Percentiles rank a stretch among this genome's conserved stretches.
Evolutionary conservation across 2,329 filamentous ascomycete genomes (phyloP).

Genomic region (Fusarium nematophilum): DNA sequence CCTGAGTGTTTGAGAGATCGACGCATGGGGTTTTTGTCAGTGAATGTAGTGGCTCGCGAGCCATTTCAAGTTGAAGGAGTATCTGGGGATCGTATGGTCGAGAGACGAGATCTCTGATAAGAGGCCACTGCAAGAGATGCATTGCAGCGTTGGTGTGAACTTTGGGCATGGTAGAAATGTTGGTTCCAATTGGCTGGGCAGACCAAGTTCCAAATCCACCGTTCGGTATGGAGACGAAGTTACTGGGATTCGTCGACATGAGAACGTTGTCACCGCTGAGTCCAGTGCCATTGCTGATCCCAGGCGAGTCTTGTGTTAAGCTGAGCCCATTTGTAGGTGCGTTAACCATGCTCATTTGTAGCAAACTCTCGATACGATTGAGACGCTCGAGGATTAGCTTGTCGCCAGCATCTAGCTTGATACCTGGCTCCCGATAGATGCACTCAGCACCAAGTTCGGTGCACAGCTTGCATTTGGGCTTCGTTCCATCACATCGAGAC

Average conservation of each 20-base stretch:
- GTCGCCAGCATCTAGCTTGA: conserved; percentile 88
- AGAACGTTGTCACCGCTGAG: conserved; percentile 68
- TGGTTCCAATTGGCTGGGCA: conserved; percentile 62
- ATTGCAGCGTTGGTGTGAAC: conserved; percentile 83
- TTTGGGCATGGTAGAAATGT: conserved; percentile 89
- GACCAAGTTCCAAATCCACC: conserved; percentile 80
- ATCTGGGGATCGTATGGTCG: conserved; percentile 83
- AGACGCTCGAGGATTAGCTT: conserved; percentile 86
- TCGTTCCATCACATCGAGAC: conserved; percentile 80
- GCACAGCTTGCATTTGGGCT: conserved; percentile 87
- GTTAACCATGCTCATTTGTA: conserved; percentile 75
- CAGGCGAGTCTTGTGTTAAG: conserved; percentile 71
- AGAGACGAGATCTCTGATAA: conserved; percentile 82
- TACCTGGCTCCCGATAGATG: conserved; percentile 85
- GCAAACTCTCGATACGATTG: conserved; percentile 79
- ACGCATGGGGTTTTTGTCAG: conserved; percentile 73
- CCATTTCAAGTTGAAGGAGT: conserved; percentile 84
- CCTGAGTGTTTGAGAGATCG: conserved; percentile 78
- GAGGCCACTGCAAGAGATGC: conserved; percentile 82
- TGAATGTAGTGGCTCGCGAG: conserved; percentile 77
- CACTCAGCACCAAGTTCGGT: conserved; percentile 85
- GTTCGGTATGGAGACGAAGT: conserved; percentile 67
- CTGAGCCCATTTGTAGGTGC: conserved; percentile 63
- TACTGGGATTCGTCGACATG: conserved; percentile 53
- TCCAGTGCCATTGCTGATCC: conserved; percentile 72